Conservation (phyloP, 352 stramenopile genomes). For the Globisporangium barbulae region DNA sequence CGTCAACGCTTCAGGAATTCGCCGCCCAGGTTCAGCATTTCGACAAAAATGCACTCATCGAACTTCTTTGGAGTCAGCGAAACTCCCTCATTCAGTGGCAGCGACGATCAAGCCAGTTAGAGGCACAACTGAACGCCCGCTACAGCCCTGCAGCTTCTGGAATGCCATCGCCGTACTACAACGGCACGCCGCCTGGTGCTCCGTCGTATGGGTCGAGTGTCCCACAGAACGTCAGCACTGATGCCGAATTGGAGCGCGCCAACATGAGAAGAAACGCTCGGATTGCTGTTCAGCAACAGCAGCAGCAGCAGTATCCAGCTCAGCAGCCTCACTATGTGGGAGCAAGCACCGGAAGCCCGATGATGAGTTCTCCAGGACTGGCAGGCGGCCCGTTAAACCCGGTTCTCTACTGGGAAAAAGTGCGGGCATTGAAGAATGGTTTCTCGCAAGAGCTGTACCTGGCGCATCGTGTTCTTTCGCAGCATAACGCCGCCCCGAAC, state of each 20-base stretch:
- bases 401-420: slow-evolving; percentile 69
- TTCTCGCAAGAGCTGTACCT: slow-evolving; percentile 49
- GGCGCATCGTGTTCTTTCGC: slow-evolving; percentile 61
- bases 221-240: slow-evolving; percentile 25
- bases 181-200: slow-evolving; percentile 23
- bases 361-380: slow-evolving; percentile 14
- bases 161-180: slow-evolving; percentile 36
- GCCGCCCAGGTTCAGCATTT: slow-evolving; percentile 64
- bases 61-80: slow-evolving; percentile 72
- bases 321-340: slow-evolving; percentile 22
- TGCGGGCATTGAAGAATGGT: slow-evolving; percentile 48
- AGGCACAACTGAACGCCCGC: slow-evolving; percentile 37
- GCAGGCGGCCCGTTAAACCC: slow-evolving; percentile 27
- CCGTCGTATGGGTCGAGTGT: slow-evolving; percentile 21
- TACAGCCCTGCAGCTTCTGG: slow-evolving; percentile 15
- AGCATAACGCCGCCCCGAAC: slow-evolving; percentile 61
- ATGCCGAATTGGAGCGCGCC: slow-evolving; percentile 52
- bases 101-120: slow-evolving; percentile 40
- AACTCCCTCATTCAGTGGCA: slow-evolving; percentile 65
- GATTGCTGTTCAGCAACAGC: slow-evolving; percentile 16
- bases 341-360: slow-evolving; percentile 14
- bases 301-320: slow-evolving; percentile 22
- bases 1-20: slow-evolving; percentile 55
- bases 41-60: slow-evolving; percentile 59
- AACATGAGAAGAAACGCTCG: slow-evolving; percentile 35